Conservation (phyloP, 306 rosid genomes). For the Prunus padus region DNA sequence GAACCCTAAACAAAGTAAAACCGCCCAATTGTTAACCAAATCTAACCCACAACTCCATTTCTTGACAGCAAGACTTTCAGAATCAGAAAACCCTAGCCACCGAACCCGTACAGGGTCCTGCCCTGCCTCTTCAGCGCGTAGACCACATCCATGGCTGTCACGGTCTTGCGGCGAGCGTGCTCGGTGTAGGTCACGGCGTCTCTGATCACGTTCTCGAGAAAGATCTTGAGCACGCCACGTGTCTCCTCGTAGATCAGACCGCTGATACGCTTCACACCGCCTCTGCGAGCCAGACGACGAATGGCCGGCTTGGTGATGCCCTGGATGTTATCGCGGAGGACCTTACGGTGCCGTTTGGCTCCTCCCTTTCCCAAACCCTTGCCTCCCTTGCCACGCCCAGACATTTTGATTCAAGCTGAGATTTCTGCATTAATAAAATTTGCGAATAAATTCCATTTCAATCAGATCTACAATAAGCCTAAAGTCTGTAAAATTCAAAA, state of each 20-base stretch:
- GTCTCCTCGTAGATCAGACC: conserved; percentile 28
- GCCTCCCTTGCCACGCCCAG: conserved; percentile 36
- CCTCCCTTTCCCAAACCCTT: conserved; percentile 34
- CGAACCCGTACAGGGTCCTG: conserved; percentile 27
- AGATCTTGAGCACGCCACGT: conserved; percentile 29
- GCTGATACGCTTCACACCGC: conserved; percentile 28
- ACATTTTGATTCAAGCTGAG: conserved; percentile 3
- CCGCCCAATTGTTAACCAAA: not conserved
- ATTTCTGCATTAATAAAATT: too few relatives aligned
- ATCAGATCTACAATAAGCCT: not conserved
- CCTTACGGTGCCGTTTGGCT: conserved; percentile 34
- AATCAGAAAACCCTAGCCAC: not conserved
- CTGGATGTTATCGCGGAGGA: conserved; percentile 30
- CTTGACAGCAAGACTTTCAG: conserved; percentile 18
- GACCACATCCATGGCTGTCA: conserved; percentile 32
- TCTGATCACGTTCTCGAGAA: conserved; percentile 25
- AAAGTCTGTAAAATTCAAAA: not conserved
- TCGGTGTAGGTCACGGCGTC: conserved; percentile 31
- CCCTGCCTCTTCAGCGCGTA: conserved; percentile 32
- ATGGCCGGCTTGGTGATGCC: conserved; percentile 25
- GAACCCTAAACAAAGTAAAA: not conserved
- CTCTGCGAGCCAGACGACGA: conserved; percentile 22
- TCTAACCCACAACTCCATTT: not conserved
- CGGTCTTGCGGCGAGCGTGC: conserved; percentile 24
- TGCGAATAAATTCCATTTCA: not conserved